Evolutionary conservation across 2,329 filamentous ascomycete species (phyloP).

Genomic region (Fusarium sp.): DNA sequence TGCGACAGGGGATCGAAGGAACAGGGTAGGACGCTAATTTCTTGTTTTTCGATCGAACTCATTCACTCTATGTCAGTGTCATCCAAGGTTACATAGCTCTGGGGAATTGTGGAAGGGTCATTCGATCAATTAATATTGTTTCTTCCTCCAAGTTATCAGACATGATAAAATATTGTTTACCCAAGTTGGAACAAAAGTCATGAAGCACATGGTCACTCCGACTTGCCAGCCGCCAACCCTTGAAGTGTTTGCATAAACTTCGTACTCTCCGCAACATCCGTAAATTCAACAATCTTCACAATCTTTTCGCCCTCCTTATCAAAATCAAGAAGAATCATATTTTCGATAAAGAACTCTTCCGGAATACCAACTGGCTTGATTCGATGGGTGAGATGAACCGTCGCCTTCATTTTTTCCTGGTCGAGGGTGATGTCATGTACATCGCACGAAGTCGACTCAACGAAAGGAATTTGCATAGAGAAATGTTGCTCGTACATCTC

Average conservation of each 20-base stretch:
- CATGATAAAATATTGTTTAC: not conserved
- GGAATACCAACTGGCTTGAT: not conserved
- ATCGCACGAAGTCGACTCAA: not conserved
- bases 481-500: not conserved
- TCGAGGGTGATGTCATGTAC: not conserved
- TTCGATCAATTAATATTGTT: not conserved
- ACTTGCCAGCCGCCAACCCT: not conserved
- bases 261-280: not conserved
- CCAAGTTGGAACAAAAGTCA: rapidly evolving
- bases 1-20: not conserved
- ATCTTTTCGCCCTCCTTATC: not conserved
- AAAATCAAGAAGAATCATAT: not conserved
- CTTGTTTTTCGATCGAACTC: not conserved
- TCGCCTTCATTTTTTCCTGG: not conserved
- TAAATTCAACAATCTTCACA: constrained; percentile 2
- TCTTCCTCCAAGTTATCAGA: not conserved
- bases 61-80: not conserved
- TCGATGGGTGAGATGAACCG: constrained; percentile 5
- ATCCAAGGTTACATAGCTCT: not conserved
- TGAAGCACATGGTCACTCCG: not conserved
- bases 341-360: not conserved
- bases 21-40: not conserved
- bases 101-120: not conserved
- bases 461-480: not conserved
- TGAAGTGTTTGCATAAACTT: not conserved